phyloP scores from a whole-genome alignment of 2,329 filamentous ascomycete genomes.

The Fusarium albidum region DNA sequence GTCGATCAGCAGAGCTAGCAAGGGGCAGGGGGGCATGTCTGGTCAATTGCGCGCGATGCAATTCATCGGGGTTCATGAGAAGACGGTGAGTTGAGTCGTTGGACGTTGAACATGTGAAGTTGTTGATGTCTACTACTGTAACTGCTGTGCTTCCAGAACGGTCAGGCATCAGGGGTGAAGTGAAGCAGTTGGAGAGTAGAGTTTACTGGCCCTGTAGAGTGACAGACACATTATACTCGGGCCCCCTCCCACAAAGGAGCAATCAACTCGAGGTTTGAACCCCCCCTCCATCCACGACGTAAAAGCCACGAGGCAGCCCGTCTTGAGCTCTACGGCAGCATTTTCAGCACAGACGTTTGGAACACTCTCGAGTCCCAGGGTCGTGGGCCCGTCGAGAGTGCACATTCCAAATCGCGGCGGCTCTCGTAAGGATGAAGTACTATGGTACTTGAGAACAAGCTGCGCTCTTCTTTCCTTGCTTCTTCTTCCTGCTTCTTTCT shows the following conservation, averaged over 20 bases:
- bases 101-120: conserved; percentile 6
- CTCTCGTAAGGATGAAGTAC: conserved; percentile 14
- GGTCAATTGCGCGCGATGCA: background rate
- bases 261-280: background rate
- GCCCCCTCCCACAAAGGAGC: conserved; percentile 1
- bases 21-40: too few relatives aligned
- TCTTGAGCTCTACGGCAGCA: conserved; percentile 6
- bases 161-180: conserved; percentile 5
- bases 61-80: conserved; percentile 3
- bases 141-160: background rate
- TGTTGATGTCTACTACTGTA: background rate
- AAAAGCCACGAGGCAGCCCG: conserved; percentile 26
- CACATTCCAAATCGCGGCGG: conserved; percentile 1
- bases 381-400: background rate
- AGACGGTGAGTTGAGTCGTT: background rate
- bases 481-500: conserved; percentile 14
- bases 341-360: conserved; percentile 17
- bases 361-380: too few relatives aligned
- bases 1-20: conserved; percentile 39
- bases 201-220: background rate
- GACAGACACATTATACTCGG: conserved; percentile 1
- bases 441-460: too few relatives aligned
- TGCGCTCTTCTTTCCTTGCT: background rate
- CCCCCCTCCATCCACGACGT: conserved; percentile 12
- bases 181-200: background rate